Percentiles rank a stretch among this genome's conserved stretches.
These are phyloP conservation scores for Cynanchum wilfordii DNA, from an alignment of 257 asterid genomes.

Conservation along the genomic window DNA sequence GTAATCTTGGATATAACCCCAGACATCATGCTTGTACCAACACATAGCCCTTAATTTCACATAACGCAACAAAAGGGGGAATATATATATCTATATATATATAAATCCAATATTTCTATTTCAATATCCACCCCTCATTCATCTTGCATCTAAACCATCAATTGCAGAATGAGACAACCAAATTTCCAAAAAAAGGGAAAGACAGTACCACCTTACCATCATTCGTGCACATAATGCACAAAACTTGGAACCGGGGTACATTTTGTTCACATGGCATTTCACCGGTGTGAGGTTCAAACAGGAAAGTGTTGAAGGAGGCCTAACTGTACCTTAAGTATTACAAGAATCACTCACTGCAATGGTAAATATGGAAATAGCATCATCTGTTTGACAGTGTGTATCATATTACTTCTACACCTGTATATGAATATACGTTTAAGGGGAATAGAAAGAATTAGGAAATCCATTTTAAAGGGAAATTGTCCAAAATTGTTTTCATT, in stretches of 20 bases:
- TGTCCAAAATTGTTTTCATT: slow-evolving; percentile 24
- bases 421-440: not conserved
- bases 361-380: not conserved
- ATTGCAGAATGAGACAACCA: not conserved
- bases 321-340: not conserved
- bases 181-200: not conserved
- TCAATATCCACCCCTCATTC: not conserved
- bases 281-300: not conserved
- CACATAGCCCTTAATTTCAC: not conserved
- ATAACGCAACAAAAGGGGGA: no score
- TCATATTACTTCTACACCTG: not conserved
- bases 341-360: not conserved
- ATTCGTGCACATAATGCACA: not conserved
- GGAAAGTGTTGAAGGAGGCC: not conserved
- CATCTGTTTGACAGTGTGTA: not conserved
- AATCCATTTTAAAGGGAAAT: not conserved
- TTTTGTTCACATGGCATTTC: not conserved
- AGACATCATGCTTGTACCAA: not conserved
- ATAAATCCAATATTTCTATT: not conserved
- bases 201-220: not conserved
- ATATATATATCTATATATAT: no score
- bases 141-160: not conserved
- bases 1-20: not conserved
- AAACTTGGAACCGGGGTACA: not conserved
- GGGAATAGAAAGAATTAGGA: not conserved